Conservation (phyloP, 192 early-diverging fungal genomes). For the Lunasporangiospora selenospora region DNA sequence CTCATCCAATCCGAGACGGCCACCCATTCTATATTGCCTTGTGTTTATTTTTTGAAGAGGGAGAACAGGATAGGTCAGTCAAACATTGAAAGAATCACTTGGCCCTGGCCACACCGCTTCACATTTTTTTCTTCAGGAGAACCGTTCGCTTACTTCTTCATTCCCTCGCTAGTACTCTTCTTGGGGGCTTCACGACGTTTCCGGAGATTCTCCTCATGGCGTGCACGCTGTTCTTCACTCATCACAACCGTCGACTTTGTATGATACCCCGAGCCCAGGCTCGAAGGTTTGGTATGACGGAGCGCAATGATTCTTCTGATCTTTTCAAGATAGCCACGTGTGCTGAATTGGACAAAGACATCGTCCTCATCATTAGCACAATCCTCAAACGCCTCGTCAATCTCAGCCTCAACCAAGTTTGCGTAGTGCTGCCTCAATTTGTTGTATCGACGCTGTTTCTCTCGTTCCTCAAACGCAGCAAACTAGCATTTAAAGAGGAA, state of each 20-base stretch:
- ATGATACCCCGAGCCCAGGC: not conserved
- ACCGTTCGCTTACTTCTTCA: constrained; percentile 63
- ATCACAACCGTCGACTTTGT: constrained; percentile 52
- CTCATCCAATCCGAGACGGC: constrained; percentile 84
- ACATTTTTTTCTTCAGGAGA: not conserved
- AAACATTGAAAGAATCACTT: not conserved
- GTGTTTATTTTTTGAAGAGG: not conserved
- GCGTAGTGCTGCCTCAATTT: constrained; percentile 82
- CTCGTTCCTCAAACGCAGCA: constrained; percentile 84
- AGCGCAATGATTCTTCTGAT: constrained; percentile 75
- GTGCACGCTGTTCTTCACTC: constrained; percentile 84
- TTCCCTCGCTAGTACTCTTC: constrained; percentile 81
- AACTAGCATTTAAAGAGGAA: constrained; percentile 55
- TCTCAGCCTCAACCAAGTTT: constrained; percentile 84
- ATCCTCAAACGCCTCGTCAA: constrained; percentile 81
- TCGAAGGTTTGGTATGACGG: constrained; percentile 53
- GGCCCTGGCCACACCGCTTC: not conserved
- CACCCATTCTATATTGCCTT: constrained; percentile 76
- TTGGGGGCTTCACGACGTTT: constrained; percentile 82
- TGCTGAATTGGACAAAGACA: constrained; percentile 86
- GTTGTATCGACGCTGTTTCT: constrained; percentile 77
- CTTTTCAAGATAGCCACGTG: constrained; percentile 72
- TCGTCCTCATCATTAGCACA: constrained; percentile 88
- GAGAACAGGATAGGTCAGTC: not conserved
- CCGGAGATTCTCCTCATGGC: constrained; percentile 86